Base-by-base conservation (phyloP, 2,329 filamentous ascomycete species). In the Beauveria brongniartii region DNA sequence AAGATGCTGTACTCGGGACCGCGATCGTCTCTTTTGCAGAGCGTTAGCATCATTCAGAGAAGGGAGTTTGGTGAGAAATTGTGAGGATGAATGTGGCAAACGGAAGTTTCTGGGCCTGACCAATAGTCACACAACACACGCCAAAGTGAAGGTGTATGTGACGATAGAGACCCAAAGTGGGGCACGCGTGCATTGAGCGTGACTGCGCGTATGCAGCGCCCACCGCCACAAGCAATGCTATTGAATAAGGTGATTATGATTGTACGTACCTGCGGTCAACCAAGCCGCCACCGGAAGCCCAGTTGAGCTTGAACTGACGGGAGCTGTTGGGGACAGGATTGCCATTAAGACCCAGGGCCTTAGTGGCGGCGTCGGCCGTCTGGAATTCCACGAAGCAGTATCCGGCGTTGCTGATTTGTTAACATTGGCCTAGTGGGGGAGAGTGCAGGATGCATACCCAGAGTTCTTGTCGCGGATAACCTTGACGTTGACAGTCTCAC, bases 381-480 rank as follows among this genome's bases (percentile, higher is more conserved):
- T 84, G 72, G 70, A 99, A 99, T 73, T 97, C 94, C 69, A 97
- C 92, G 75, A 99, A 99, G 79, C 93, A 99, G 79, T 99, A 99
- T 63, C 94, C 94, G 65, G 94, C 94, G 74, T 97, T 99, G 69
- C 91, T 96, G 7, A 63, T 72, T 47, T 73, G 64, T 34, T 47
- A 54, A 50, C 50, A 22, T 22, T 16, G n/a, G 12, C 41, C 5
- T 6, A 5, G 22, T 53, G 48, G 34, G 28, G 4, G 14, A 52
- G 24, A 7, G 12, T 28, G 22, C 18, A 26, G 18, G 30, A 40
- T 28, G 69, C 79, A 60, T 76, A 96, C 92, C 93, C 94, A 72
- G 93, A 97, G 76, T 96, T 96, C 78, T 97, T 97, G 80, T 99
- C 94, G 67, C 94, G 91, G 70, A 99, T 99, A 83, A 99, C 96